Evolutionary conservation across 1,284 basidiomycete genomes (phyloP), one percentile per base, ranked within the genome.

Genomic region (Laetiporus sulphureus): DNA sequence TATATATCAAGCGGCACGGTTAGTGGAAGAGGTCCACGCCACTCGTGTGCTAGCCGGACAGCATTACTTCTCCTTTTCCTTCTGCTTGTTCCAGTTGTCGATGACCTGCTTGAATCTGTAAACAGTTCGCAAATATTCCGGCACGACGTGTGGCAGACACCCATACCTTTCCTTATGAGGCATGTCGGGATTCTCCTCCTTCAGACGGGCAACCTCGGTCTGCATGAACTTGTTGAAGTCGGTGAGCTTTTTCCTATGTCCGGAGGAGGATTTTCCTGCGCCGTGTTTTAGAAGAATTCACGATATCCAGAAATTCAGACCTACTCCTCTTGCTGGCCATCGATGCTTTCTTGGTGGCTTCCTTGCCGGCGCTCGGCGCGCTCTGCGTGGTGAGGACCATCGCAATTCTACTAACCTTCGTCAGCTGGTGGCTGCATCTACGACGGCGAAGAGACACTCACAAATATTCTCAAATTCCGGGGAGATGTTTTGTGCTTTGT

Each of bases 181-280:
- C 54, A 84, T 73, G 42, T 80, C 73, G 32, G 84, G 84, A 49
- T 83, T 72, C 11, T 73, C 65, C 53, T 80, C 78, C 67, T 83
- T 86, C 56, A 88, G 68, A 39, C 82, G 77, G 34, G 78, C 77
- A 67, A 87, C 76, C 58, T 88, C 85, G 16, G 70, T 66, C 66
- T 83, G 81, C 82, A 87, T 86, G 60, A 81, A 88, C 59, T 79
- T 83, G 60, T 87, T 87, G 65, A 83, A 88, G 8, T 75, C 71
- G 25, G 79, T 79, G 36, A 84, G 66, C 54, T 75, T 75, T 60
- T 73, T 76, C 46, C 64, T 64, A 46, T 67, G 65, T 30, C 68
- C 65, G 33, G 61, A 60, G 20, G 56, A 53, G 19, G 63, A 68
- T 55, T 73, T 70, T 59, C 52, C 53, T 56, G 40, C 41, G 32